A percentile compares a stretch with the other conserved stretches of the same genome.
Evolutionary conservation across 345 rosid genomes (phyloP).

Genomic region (Luvunga scandens): DNA sequence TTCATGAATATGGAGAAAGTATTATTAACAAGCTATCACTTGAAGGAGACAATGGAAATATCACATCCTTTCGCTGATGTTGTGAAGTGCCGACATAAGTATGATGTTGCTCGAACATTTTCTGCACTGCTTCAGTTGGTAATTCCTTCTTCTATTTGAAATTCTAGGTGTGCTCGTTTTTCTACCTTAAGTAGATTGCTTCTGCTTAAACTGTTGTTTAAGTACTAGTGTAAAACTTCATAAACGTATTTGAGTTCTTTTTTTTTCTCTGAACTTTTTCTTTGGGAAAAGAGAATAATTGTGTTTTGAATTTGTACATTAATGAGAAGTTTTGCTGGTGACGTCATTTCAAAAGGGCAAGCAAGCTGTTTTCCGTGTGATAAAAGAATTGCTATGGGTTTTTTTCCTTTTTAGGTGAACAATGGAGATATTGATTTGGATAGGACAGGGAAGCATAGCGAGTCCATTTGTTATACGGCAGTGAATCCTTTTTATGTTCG

Average conservation of each 20-base stretch:
- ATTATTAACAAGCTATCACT: slow-evolving; percentile 58
- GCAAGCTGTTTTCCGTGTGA: background rate
- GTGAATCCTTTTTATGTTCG: slow-evolving; percentile 66
- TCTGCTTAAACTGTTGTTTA: background rate
- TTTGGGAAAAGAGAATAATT: too few species aligned
- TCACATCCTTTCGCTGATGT: slow-evolving; percentile 56
- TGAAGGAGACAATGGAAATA: slow-evolving; percentile 36
- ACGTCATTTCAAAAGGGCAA: background rate
- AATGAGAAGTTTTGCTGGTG: slow-evolving; percentile 1
- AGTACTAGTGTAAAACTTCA: background rate
- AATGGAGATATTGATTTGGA: slow-evolving; percentile 79
- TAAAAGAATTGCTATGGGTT: background rate
- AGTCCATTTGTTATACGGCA: slow-evolving; percentile 66
- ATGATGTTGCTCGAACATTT: slow-evolving; percentile 86
- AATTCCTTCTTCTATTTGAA: slow-evolving; percentile 16
- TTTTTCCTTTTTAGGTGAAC: slow-evolving; percentile 68
- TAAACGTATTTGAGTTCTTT: background rate
- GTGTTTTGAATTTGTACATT: background rate
- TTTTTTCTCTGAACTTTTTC: background rate
- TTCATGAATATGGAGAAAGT: slow-evolving; percentile 76
- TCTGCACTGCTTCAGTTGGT: slow-evolving; percentile 98
- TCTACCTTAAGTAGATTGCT: background rate
- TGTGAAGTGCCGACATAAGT: slow-evolving; percentile 75
- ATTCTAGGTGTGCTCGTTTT: background rate
- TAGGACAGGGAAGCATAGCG: slow-evolving; percentile 32